Evolutionary conservation across 176 grass and related monocot genomes (phyloP).

Genomic region (Musa schizocarpa): DNA sequence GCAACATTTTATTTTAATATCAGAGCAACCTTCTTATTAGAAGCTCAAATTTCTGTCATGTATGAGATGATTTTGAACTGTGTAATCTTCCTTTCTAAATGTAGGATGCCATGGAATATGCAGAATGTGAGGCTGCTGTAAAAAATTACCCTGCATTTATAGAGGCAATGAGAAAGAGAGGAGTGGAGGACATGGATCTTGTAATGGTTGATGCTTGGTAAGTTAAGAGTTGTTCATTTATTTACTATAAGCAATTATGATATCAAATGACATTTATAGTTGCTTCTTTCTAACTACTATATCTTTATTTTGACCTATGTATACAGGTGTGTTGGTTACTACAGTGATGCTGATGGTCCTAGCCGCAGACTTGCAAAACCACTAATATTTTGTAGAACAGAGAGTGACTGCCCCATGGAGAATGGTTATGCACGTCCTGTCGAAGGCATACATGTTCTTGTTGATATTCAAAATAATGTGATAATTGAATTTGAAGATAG

Average conservation of each 20-base stretch:
- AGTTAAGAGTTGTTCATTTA: conserved; percentile 1
- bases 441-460: conserved; percentile 82
- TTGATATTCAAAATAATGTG: conserved; percentile 90
- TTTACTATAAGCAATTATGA: neutral
- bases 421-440: conserved; percentile 99
- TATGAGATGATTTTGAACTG: neutral
- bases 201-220: conserved; percentile 99
- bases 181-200: conserved; percentile 98
- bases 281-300: neutral
- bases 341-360: conserved; percentile 73
- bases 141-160: conserved; percentile 90
- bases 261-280: neutral
- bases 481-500: conserved; percentile 96
- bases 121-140: conserved; percentile 93
- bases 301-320: neutral
- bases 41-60: neutral
- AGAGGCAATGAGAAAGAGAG: conserved; percentile 99
- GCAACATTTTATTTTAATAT: neutral
- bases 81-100: conserved; percentile 12
- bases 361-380: conserved; percentile 87
- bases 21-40: neutral
- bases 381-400: conserved; percentile 96
- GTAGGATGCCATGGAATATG: conserved; percentile 97
- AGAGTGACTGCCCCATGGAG: conserved; percentile 97
- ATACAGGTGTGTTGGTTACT: conserved; percentile 86